These are phyloP conservation scores for Sclerotinia spermophila DNA, from an alignment of 2,329 filamentous ascomycete species.

Conservation along the genomic window DNA sequence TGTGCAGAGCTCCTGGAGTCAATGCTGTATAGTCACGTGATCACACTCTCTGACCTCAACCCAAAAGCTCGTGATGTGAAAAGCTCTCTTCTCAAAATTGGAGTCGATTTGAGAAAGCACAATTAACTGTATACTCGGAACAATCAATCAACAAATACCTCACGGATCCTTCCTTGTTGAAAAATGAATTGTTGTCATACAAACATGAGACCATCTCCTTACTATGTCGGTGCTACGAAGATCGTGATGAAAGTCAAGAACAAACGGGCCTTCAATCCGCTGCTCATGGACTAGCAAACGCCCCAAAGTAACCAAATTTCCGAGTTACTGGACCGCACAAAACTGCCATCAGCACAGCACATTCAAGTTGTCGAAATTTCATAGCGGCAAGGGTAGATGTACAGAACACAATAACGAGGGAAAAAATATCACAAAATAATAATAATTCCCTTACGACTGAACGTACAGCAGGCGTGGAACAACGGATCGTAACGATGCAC, in stretches of 20 bases:
- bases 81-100: neutral
- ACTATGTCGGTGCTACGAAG: neutral
- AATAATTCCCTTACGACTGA: neutral
- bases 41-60: neutral
- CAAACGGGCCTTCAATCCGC: neutral
- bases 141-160: no score
- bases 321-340: neutral
- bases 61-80: neutral
- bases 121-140: neutral
- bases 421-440: neutral
- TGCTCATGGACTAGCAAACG: neutral
- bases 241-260: neutral
- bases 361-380: neutral
- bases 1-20: neutral
- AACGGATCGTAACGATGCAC: constrained; percentile 1
- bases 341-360: neutral
- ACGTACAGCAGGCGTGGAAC: neutral
- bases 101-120: neutral
- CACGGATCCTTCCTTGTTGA: no score
- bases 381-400: neutral
- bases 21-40: neutral
- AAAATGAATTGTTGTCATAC: neutral
- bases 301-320: neutral
- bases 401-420: neutral
- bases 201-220: neutral